These are phyloP conservation scores for Cytidiella melzeri DNA, from an alignment of 768 basidiomycete species.

Conservation along the genomic window DNA sequence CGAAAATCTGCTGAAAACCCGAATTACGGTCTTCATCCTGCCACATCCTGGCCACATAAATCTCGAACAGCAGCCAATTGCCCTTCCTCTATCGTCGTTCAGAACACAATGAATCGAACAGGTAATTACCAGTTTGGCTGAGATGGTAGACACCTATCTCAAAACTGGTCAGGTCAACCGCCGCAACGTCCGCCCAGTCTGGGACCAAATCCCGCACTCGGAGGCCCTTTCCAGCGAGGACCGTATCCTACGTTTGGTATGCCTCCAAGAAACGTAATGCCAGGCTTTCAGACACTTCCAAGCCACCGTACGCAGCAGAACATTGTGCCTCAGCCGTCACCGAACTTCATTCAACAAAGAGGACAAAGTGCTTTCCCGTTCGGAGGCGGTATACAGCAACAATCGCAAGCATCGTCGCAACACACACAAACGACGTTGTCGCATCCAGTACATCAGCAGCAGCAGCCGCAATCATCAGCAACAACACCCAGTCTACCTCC, in stretches of 20 bases:
- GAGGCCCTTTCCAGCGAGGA: constrained; percentile 52
- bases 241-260: constrained; percentile 49
- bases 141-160: constrained; percentile 1
- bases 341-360: constrained; percentile 59
- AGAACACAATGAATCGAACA: constrained; percentile 30
- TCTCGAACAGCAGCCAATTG: not conserved
- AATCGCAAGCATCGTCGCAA: constrained; percentile 24
- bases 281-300: constrained; percentile 51
- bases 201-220: constrained; percentile 54
- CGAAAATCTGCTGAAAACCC: not conserved
- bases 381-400: constrained; percentile 50
- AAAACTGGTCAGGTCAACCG: constrained; percentile 55
- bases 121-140: constrained; percentile 18
- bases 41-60: not conserved
- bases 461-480: constrained; percentile 29
- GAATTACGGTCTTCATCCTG: not conserved
- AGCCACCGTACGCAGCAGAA: constrained; percentile 57
- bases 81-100: not conserved
- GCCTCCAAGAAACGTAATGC: constrained; percentile 53
- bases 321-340: constrained; percentile 51
- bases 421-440: constrained; percentile 31
- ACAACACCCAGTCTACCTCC: constrained; percentile 48
- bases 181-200: constrained; percentile 77
- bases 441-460: constrained; percentile 29
- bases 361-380: constrained; percentile 66